Conservation (phyloP, 2,329 filamentous ascomycete species). For the Capronia americana region DNA sequence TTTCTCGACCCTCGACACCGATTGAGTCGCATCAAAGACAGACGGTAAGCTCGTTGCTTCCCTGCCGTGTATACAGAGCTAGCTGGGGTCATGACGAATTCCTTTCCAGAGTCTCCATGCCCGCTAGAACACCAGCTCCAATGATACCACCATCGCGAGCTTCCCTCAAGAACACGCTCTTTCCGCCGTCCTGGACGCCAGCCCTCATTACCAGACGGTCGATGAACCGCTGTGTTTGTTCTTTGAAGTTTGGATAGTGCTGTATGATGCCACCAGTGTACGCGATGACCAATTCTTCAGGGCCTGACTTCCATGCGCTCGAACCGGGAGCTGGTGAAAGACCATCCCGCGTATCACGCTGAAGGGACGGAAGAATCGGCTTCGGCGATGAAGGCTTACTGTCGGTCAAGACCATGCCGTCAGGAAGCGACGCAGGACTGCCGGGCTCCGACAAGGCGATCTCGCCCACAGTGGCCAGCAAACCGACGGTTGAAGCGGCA, state of each 20-base stretch:
- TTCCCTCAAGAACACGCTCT: slow-evolving; percentile 59
- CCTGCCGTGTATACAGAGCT: not conserved
- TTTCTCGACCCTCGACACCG: not conserved
- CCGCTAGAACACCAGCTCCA: slow-evolving; percentile 61
- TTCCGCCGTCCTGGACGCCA: slow-evolving; percentile 53
- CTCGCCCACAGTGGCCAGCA: slow-evolving; percentile 73
- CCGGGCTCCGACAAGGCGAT: slow-evolving; percentile 49
- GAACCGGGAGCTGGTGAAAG: slow-evolving; percentile 39
- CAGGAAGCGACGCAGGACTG: slow-evolving; percentile 28
- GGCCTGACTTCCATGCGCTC: slow-evolving; percentile 42
- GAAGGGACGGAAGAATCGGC: slow-evolving; percentile 18
- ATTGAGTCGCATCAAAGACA: not conserved
- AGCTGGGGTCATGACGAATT: slow-evolving; percentile 2
- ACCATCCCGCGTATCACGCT: slow-evolving; percentile 23
- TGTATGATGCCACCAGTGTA: slow-evolving; percentile 82
- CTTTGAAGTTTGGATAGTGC: slow-evolving; percentile 76
- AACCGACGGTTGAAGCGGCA: slow-evolving; percentile 73
- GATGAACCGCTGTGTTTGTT: slow-evolving; percentile 72
- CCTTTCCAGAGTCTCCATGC: slow-evolving; percentile 47
- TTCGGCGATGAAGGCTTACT: slow-evolving; percentile 34
- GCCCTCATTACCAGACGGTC: slow-evolving; percentile 60
- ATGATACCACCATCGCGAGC: slow-evolving; percentile 62
- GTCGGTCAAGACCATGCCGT: slow-evolving; percentile 28
- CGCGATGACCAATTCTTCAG: slow-evolving; percentile 73
- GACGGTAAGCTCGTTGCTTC: not conserved